Evolutionary conservation across 164 flowering plant genomes (phyloP), one percentile per base, ranked within the genome.

Genomic region (Aristolochia fimbriata): DNA sequence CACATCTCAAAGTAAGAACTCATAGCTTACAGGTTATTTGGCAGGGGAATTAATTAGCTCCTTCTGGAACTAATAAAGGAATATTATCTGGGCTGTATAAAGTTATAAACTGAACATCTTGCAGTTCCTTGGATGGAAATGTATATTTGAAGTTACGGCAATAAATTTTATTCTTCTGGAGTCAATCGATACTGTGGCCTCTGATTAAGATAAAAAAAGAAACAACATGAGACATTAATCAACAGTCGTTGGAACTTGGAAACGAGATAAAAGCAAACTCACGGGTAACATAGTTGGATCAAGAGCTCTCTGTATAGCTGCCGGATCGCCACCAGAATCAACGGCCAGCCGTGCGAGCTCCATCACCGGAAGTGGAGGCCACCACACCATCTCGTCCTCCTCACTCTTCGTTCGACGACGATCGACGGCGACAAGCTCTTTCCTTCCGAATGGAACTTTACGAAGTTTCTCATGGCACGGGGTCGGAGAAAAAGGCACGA

Each of bases 291-390:
- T 37, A 1, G 86, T 76, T 0, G 98, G 98, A 70, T 93, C 96
- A 14, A 93, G 79, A 45, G 78, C 59, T 15, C 86, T 70, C 1
- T 86, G 82, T 53, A 93, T 76, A 4, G 82, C 81, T 0, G 60
- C 91, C 7, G 86, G 82, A 67, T 89, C 94, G 4, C 85, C 97
- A 15, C 88, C 96, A 9, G 98, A 89, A 62, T 87, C 98, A 47
- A 93, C 70, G 0, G 94, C 83, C 10, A 93, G 72, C 13, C 98
- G 84, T 51, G 97, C 97, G 11, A 93, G 79, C 64, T 89, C 98
- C 73, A 87, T 52, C 4, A 93, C 87, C 33, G 97, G 68, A 57
- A 58, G 65, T 20, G 98, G 98, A 13, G 98, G 97, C 82, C 85
- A 81, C 90, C 89, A 80, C 31, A 93, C 68, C 45, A 87, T 78